Evolutionary conservation across 768 basidiomycete species (phyloP).

Genomic region (Cytidiella melzeri): DNA sequence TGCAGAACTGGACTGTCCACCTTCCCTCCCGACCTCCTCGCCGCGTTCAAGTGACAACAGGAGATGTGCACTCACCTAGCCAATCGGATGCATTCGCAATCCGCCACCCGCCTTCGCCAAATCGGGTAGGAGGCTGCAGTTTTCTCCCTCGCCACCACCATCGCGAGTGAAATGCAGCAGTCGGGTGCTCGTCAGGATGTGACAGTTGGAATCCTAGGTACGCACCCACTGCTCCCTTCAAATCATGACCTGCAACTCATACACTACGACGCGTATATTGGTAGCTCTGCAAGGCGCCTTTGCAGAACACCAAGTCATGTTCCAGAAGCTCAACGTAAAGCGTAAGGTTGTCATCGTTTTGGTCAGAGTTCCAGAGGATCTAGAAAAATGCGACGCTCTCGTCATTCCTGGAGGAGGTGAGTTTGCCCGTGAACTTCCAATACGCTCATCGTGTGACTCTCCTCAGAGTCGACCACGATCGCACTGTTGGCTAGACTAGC

Average conservation of each 20-base stretch:
- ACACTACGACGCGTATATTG: not conserved
- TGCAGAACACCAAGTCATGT: constrained; percentile 71
- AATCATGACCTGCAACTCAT: not conserved
- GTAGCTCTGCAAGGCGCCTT: constrained; percentile 92
- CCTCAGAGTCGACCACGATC: constrained; percentile 86
- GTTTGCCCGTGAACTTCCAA: constrained; percentile 13
- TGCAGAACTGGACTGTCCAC: no score
- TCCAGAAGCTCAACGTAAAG: constrained; percentile 50
- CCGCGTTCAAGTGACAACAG: no score
- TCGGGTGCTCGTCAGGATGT: constrained; percentile 7
- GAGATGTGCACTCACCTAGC: not conserved
- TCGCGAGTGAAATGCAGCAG: constrained; percentile 6
- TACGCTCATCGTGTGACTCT: not conserved
- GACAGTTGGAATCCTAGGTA: constrained; percentile 13
- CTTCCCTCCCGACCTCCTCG: no score
- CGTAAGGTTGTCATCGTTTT: constrained; percentile 42
- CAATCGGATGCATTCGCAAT: not conserved
- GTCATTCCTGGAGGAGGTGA: constrained; percentile 90
- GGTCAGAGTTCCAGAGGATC: constrained; percentile 73
- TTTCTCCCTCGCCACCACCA: not conserved
- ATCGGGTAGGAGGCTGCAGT: not conserved
- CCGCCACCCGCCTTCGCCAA: not conserved
- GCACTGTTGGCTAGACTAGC: constrained; percentile 66
- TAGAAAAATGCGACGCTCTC: constrained; percentile 71
- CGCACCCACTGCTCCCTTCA: not conserved